A percentile compares a stretch with the other conserved stretches of the same genome.
phyloP scores from a whole-genome alignment of 2,329 filamentous ascomycete species.

The Ceratocystis harringtonii region DNA sequence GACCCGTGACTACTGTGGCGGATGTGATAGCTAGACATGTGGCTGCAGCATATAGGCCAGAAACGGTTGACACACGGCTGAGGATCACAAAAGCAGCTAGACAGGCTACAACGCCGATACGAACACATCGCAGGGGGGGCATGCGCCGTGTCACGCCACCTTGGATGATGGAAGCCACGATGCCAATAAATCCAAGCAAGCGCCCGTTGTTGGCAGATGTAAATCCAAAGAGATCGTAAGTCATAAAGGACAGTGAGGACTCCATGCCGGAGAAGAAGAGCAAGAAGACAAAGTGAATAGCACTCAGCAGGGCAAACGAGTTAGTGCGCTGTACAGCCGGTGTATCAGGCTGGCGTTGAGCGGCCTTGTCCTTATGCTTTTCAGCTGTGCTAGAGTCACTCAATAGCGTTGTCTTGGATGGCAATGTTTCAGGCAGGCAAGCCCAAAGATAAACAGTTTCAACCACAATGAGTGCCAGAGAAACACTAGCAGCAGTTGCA shows the following conservation, averaged over 20 bases:
- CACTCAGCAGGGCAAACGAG: conserved; percentile 66
- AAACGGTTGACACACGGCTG: conserved; percentile 49
- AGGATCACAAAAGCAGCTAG: conserved; percentile 69
- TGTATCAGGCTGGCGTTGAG: conserved; percentile 8
- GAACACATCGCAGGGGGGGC: conserved; percentile 64
- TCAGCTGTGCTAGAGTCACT: conserved; percentile 20
- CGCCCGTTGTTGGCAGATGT: conserved; percentile 65
- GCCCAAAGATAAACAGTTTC: conserved; percentile 83
- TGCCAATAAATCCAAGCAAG: conserved; percentile 77
- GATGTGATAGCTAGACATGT: conserved; percentile 77
- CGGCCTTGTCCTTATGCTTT: neutral
- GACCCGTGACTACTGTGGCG: conserved; percentile 82
- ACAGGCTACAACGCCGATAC: conserved; percentile 63
- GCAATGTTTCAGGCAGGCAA: conserved; percentile 73
- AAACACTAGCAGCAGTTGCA: conserved; percentile 79
- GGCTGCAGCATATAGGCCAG: conserved; percentile 65
- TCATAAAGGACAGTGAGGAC: conserved; percentile 94
- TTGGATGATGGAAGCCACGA: conserved; percentile 83
- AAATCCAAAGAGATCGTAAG: conserved; percentile 82
- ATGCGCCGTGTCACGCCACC: conserved; percentile 79
- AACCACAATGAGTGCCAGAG: conserved; percentile 63
- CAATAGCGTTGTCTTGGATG: conserved; percentile 33
- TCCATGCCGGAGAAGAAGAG: conserved; percentile 98
- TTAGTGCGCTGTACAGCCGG: conserved; percentile 48
- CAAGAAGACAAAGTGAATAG: conserved; percentile 77